Evolutionary conservation across 306 rosid genomes (phyloP).

Genomic region (Urtica urens): DNA sequence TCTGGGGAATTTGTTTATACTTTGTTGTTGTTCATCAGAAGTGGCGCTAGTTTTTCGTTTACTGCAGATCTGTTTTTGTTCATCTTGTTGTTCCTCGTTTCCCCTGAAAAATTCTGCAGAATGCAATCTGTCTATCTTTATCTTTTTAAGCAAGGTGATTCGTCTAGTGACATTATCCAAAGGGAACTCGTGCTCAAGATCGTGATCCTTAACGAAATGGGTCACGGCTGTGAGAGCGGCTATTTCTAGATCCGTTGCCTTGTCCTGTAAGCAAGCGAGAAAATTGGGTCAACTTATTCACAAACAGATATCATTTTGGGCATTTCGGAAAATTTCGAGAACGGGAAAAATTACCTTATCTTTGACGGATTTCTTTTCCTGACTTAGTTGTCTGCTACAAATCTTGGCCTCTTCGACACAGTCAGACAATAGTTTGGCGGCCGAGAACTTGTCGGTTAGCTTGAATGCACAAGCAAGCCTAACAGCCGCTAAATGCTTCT

Average conservation of each 20-base stretch:
- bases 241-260: conserved; percentile 24
- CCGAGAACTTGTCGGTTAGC: conserved; percentile 31
- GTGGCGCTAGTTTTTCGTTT: neutral
- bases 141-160: conserved; percentile 17
- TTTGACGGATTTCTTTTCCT: conserved; percentile 1
- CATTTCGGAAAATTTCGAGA: neutral
- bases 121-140: conserved; percentile 14
- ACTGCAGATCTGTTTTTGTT: neutral
- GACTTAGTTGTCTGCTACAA: neutral
- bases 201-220: conserved; percentile 33
- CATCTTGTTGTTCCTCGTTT: neutral
- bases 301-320: no score
- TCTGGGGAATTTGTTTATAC: neutral
- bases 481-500: conserved; percentile 37
- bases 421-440: conserved; percentile 23
- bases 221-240: conserved; percentile 20
- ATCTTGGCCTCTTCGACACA: conserved; percentile 10
- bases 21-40: neutral
- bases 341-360: conserved; percentile 20
- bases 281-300: neutral
- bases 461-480: conserved; percentile 39
- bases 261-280: conserved; percentile 22
- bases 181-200: conserved; percentile 23
- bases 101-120: neutral
- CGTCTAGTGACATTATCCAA: conserved; percentile 17